Percentiles rank a stretch among this genome's conserved stretches.
These are phyloP conservation scores for Raphanus raphanistrum DNA, from an alignment of 345 rosid species.

Conservation along the genomic window DNA sequence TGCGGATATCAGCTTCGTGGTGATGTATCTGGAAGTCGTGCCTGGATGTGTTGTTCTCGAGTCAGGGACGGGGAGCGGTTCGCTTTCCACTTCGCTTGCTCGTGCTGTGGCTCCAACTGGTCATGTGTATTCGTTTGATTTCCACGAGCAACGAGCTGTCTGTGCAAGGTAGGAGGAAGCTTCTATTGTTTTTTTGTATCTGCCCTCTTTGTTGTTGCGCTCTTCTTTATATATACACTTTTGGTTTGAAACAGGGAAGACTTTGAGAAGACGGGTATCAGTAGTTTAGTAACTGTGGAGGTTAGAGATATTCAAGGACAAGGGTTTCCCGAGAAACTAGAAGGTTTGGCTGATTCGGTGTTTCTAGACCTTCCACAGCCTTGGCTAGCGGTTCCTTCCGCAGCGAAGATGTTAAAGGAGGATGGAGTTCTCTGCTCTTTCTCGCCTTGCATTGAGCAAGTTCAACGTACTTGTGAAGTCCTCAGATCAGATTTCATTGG, in stretches of 20 bases:
- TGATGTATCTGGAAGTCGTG: constrained; percentile 78
- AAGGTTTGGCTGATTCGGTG: constrained; percentile 64
- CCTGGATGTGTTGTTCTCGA: constrained; percentile 93
- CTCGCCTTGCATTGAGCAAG: constrained; percentile 98
- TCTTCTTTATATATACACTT: background rate
- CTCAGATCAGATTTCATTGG: constrained; percentile 73
- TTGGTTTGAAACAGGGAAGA: constrained; percentile 56
- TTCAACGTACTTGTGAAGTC: constrained; percentile 81
- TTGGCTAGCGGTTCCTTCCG: constrained; percentile 78
- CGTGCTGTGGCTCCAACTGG: constrained; percentile 92
- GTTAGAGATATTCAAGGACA: constrained; percentile 90
- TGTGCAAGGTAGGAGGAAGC: constrained; percentile 68
- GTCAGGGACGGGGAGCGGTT: constrained; percentile 95
- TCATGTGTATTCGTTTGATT: constrained; percentile 90
- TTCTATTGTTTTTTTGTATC: background rate
- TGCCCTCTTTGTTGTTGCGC: background rate
- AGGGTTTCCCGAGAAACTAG: constrained; percentile 77
- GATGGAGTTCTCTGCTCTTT: constrained; percentile 85
- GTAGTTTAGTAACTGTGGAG: constrained; percentile 69
- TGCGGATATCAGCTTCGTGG: constrained; percentile 84
- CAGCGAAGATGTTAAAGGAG: constrained; percentile 76
- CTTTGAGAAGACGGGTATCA: constrained; percentile 75
- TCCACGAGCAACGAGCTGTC: constrained; percentile 89
- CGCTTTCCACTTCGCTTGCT: constrained; percentile 81
- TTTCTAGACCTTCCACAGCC: constrained; percentile 92